A percentile compares a stretch with the other conserved stretches of the same genome.
Conservation (phyloP, 768 basidiomycete species). For the Phallus indusiatus region DNA sequence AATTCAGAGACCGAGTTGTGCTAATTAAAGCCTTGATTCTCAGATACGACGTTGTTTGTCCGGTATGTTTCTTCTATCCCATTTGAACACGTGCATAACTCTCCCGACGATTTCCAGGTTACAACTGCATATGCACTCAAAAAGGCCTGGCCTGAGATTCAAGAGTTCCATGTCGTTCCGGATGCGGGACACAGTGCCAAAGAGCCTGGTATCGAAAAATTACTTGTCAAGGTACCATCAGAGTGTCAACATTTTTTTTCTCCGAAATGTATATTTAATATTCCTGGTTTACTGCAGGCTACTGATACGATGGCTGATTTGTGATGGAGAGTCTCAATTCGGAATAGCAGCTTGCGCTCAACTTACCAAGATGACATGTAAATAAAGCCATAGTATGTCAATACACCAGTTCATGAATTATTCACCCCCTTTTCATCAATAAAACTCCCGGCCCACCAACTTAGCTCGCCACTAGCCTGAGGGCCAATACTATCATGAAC, state of each 20-base stretch:
- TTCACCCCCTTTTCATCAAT: too few relatives aligned
- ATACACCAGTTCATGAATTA: too few relatives aligned
- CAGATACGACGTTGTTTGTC: conserved; percentile 76
- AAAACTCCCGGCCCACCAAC: too few relatives aligned
- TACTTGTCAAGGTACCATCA: conserved; percentile 53
- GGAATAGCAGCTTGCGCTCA: too few relatives aligned
- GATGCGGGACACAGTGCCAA: conserved; percentile 84
- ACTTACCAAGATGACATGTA: too few relatives aligned
- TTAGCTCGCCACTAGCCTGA: too few relatives aligned
- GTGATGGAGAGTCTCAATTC: conserved; percentile 6
- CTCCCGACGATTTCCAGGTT: conserved; percentile 33
- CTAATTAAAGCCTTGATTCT: background rate
- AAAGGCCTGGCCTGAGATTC: conserved; percentile 73
- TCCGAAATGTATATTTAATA: background rate
- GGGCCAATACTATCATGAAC: too few relatives aligned
- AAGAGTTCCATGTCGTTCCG: conserved; percentile 59
- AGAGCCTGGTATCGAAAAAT: conserved; percentile 58
- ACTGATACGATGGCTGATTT: conserved; percentile 12
- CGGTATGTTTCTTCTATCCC: conserved; percentile 35
- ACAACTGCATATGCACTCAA: conserved; percentile 77
- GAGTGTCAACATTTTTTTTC: conserved; percentile 8
- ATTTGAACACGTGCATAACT: background rate
- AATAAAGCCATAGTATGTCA: too few relatives aligned
- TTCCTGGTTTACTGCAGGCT: conserved; percentile 11
- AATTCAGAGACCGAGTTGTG: background rate